These are phyloP conservation scores for Tetrapisispora fleetii DNA, from an alignment of 805 yeast species.

Conservation along the genomic window DNA sequence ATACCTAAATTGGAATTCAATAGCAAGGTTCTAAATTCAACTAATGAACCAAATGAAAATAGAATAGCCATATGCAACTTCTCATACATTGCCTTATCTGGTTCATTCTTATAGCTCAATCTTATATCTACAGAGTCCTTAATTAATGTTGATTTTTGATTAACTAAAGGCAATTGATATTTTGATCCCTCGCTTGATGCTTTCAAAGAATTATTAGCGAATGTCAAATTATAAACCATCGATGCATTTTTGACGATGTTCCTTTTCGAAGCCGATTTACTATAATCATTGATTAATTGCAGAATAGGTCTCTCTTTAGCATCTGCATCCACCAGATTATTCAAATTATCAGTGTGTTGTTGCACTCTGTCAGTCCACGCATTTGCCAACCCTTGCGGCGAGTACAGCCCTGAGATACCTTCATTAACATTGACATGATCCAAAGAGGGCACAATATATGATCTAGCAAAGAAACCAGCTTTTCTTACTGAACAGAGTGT, in stretches of 20 bases:
- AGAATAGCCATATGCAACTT: conserved; percentile 40
- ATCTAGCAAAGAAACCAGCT: background rate
- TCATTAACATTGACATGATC: conserved; percentile 20
- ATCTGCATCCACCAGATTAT: conserved; percentile 15
- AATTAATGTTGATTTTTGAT: background rate
- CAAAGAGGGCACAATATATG: conserved; percentile 16
- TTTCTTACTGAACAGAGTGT: background rate
- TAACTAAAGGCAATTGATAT: conserved; percentile 23
- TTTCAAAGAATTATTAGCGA: conserved; percentile 30
- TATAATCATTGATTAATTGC: conserved; percentile 20
- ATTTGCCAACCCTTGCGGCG: conserved; percentile 38
- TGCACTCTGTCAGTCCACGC: conserved; percentile 42
- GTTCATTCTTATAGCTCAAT: conserved; percentile 22
- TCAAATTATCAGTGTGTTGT: conserved; percentile 32
- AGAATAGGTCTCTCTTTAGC: background rate
- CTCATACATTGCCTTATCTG: conserved; percentile 26
- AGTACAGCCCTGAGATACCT: conserved; percentile 43
- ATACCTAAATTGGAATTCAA: conserved; percentile 59
- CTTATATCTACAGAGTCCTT: conserved; percentile 32
- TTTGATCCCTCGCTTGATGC: conserved; percentile 9
- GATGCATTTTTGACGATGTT: conserved; percentile 33
- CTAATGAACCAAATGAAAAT: conserved; percentile 63
- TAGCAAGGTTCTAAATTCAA: conserved; percentile 64
- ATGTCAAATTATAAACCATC: conserved; percentile 30
- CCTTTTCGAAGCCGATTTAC: conserved; percentile 25